phyloP scores from a whole-genome alignment of 2,329 filamentous ascomycete genomes.

The Bipolaris gigantea region DNA sequence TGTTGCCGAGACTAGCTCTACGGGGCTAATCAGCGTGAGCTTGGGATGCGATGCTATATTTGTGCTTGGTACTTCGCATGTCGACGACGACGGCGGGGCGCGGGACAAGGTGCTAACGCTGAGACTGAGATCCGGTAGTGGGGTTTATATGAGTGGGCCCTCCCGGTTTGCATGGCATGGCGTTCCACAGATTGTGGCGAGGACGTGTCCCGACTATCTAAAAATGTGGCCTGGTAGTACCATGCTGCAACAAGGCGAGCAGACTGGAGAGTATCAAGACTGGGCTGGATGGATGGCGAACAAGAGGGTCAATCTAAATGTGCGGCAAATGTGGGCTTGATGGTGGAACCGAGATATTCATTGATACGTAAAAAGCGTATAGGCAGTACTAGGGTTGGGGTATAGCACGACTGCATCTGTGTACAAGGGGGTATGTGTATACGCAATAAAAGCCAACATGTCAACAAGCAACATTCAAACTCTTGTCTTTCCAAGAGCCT shows the following conservation, averaged over 20 bases:
- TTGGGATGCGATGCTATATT: conserved; percentile 91
- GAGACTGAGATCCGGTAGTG: conserved; percentile 77
- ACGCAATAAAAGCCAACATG: not conserved
- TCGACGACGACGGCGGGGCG: conserved; percentile 10
- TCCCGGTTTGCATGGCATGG: conserved; percentile 94
- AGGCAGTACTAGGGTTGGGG: conserved; percentile 1
- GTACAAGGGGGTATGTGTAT: conserved; percentile 2
- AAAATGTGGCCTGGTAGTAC: conserved; percentile 67
- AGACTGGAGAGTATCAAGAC: conserved; percentile 55
- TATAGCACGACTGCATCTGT: not conserved
- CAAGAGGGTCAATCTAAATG: conserved; percentile 90
- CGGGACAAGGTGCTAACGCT: conserved; percentile 28
- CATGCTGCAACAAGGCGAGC: conserved; percentile 45
- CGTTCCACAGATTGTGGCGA: conserved; percentile 80
- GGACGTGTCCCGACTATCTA: conserved; percentile 76
- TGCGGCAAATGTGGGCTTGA: conserved; percentile 76
- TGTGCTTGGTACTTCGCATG: conserved; percentile 61
- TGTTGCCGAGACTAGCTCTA: conserved; percentile 81
- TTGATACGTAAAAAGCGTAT: not conserved
- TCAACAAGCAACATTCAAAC: not conserved
- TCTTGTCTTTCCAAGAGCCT: not conserved
- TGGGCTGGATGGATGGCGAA: conserved; percentile 88
- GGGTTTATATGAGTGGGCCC: conserved; percentile 81
- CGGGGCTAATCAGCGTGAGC: conserved; percentile 80
- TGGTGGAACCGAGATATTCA: not conserved